Evolutionary conservation across 139 green algal genomes (phyloP), one percentile per base, ranked within the genome.

Genomic region (Chlorella sp.): DNA sequence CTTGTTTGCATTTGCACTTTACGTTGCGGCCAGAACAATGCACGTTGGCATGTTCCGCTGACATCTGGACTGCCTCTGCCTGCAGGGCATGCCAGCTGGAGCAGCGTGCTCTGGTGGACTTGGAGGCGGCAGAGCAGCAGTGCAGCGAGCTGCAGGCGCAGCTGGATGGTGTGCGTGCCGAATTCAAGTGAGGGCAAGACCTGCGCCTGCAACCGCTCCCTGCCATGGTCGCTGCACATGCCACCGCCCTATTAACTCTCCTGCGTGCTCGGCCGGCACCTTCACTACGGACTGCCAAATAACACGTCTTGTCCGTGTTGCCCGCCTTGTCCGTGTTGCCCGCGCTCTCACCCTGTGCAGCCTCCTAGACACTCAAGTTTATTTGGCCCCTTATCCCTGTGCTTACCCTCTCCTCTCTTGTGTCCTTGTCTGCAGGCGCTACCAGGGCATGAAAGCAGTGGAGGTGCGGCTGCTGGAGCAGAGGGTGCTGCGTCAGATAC

Each of bases 401-500:
- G 48, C 48, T 5, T 57, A n/a, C n/a, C 48, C 48, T 57, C 7
- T 9, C 48, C 48, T 57, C 9, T 5, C 48, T 57, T n/a, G n/a
- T n/a, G n/a, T n/a, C 48, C 48, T 57, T 5, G 48, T 9, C 48
- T 57, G 48, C 48, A 26, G 64, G 64, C 78, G 64, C 34, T 90
- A 90, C 87, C 87, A 86, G 61, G 64, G 78, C 2, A 32, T 85
- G n/a, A 90, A 86, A 21, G 87, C 78, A 1, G 87, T 90, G 5
- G 87, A 90, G 32, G 87, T 90, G 61, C 64, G 84, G 64, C 61
- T 90, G 87, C 87, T 90, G 87, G 87, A 90, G 37, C 87, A 90
- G 78, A 61, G 87, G 1, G 87, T 90, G 24, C 61, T 90, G 61
- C 78, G 40, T 16, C 42, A 83, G 71, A 34, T 83, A 34, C 71